A percentile compares a stretch with the other conserved stretches of the same genome.
phyloP scores from a whole-genome alignment of 2,329 filamentous ascomycete species.

The Ascocoryne sarcoides region DNA sequence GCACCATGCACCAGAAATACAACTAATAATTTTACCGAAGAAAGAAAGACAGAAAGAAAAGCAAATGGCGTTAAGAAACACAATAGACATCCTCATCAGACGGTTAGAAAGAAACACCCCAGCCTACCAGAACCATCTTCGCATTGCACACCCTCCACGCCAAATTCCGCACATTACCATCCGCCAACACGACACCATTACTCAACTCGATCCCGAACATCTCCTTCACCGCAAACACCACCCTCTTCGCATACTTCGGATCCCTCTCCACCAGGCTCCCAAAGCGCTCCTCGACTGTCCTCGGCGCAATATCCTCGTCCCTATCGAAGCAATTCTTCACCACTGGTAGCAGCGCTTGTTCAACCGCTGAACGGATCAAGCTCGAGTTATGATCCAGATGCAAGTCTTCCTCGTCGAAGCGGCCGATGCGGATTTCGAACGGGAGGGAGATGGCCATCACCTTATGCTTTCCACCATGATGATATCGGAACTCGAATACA shows the following conservation, averaged over 20 bases:
- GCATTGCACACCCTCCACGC: conserved; percentile 94
- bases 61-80: too few species aligned
- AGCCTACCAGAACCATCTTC: conserved; percentile 78
- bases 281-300: conserved; percentile 70
- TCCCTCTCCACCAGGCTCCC: conserved; percentile 79
- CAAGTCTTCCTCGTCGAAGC: conserved; percentile 69
- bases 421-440: conserved; percentile 79
- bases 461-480: conserved; percentile 85
- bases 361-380: conserved; percentile 60
- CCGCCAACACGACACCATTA: conserved; percentile 81
- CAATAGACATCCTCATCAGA: too few species aligned
- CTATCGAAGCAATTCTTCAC: conserved; percentile 89
- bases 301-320: conserved; percentile 83
- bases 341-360: conserved; percentile 69
- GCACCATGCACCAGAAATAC: not conserved
- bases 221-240: conserved; percentile 89
- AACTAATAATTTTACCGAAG: not conserved
- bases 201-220: conserved; percentile 98
- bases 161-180: conserved; percentile 82
- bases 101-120: too few species aligned
- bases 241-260: conserved; percentile 77
- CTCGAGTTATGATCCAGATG: conserved; percentile 48
- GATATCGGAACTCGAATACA: conserved; percentile 94
- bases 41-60: too few species aligned
- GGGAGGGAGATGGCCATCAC: conserved; percentile 91